Percentiles rank a stretch among this genome's conserved stretches.
Evolutionary conservation across 257 asterid genomes (phyloP).

Genomic region (Ballota nigra): DNA sequence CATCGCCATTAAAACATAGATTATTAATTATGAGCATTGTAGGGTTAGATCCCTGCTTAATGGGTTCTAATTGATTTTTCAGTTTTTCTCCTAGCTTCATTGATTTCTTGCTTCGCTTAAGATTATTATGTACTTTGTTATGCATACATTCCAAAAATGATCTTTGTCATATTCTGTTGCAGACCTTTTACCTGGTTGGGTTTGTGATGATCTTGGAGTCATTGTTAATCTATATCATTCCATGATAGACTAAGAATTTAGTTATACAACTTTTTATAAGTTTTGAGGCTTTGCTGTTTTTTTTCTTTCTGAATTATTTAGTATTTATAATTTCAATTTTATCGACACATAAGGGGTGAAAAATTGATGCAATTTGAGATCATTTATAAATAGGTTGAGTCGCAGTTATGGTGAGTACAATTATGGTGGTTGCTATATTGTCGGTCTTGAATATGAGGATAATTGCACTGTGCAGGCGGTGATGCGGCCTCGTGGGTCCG

Average conservation of each 20-base stretch:
- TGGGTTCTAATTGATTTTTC: neutral
- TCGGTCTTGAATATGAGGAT: too few relatives aligned
- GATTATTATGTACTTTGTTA: neutral
- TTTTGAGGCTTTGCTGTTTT: too few relatives aligned
- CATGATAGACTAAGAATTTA: constrained; percentile 59
- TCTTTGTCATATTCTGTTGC: constrained; percentile 30
- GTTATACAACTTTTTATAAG: too few relatives aligned
- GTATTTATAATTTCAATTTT: neutral
- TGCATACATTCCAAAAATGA: neutral
- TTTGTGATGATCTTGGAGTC: constrained; percentile 77
- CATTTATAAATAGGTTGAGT: neutral
- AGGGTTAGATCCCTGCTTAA: too few relatives aligned
- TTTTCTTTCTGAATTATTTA: neutral
- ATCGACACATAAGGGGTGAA: neutral
- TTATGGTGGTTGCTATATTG: too few relatives aligned
- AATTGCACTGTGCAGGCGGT: too few relatives aligned
- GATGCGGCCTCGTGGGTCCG: too few relatives aligned
- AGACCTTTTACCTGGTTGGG: constrained; percentile 88
- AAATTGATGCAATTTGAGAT: neutral
- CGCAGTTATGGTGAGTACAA: neutral
- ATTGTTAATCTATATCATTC: constrained; percentile 78
- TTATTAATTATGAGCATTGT: too few relatives aligned
- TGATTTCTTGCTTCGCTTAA: neutral
- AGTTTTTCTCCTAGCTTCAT: neutral
- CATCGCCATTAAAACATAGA: too few relatives aligned